These are phyloP conservation scores for Ganoderma meredithae DNA, from an alignment of 1,284 basidiomycete species.

Conservation along the genomic window DNA sequence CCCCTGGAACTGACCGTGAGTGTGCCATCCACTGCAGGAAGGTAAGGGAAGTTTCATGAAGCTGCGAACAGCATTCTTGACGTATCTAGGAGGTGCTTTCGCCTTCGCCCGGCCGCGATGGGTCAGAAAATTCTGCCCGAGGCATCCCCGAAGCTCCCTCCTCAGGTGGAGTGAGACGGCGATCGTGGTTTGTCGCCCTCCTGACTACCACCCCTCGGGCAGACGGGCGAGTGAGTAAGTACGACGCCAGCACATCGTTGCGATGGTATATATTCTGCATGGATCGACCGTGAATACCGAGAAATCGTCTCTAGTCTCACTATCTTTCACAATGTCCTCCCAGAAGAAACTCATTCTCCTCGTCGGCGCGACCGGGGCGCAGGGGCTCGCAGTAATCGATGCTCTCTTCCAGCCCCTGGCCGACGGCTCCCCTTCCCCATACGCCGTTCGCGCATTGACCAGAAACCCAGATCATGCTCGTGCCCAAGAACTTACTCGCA, in stretches of 20 bases:
- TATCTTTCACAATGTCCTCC: background rate
- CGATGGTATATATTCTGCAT: background rate
- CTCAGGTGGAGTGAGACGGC: background rate
- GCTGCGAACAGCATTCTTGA: background rate
- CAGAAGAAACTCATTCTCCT: conserved; percentile 53
- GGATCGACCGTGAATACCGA: background rate
- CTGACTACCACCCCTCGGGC: background rate
- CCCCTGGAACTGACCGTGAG: background rate
- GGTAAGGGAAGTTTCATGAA: too few species aligned
- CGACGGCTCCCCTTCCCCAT: conserved; percentile 52
- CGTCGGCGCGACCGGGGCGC: conserved; percentile 58
- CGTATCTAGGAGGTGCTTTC: background rate
- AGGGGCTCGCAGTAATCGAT: conserved; percentile 55
- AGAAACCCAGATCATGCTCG: conserved; percentile 47
- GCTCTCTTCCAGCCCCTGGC: conserved; percentile 46
- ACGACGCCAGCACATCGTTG: background rate
- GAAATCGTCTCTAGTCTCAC: background rate
- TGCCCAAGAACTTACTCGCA: conserved; percentile 45
- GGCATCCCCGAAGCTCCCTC: conserved; percentile 1
- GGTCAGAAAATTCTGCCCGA: background rate
- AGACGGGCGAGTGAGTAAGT: background rate
- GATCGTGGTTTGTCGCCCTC: background rate
- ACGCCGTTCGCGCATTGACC: conserved; percentile 54
- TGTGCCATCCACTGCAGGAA: background rate
- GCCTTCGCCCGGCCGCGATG: background rate